Base-by-base conservation (phyloP, 2,329 filamentous ascomycete genomes). In the Graphium sp. region DNA sequence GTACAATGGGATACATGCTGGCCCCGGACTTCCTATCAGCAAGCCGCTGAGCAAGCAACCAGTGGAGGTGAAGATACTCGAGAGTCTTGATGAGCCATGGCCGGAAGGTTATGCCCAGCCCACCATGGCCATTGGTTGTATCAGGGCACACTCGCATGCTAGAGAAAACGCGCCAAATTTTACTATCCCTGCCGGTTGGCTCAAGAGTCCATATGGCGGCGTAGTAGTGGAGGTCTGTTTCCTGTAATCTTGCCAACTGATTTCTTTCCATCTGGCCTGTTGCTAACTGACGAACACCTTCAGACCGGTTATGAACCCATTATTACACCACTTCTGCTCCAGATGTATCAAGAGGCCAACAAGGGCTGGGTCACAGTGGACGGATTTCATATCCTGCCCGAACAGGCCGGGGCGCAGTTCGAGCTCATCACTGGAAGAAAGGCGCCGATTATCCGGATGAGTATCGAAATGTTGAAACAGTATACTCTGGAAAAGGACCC, bases 341-440 rank as follows among this genome's bases (percentile, higher is more conserved):
- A 85, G 40, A 70, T 80, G 31, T 62, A 72, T 12, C 52, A 57
- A 29, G 50, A 68, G 45, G 57, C 68, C 13, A 54, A 69, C 31
- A 55, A 62, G 37, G 62, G 78, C 22, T 85, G 78, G 78, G 73
- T 83, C 0, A 61, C 78, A 12, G 68, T 84, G 48, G 76, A 84
- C 41, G 79, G 79, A 0, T 53, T 85, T 9, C 78, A 85, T 39
- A 60, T 84, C 26, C 49, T 87, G 10, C 76, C 76, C 1, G 80
- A 85, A 45, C 79, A 85, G 44, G 80, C 75, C 0, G 80, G 80
- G 48, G 78, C 79, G 2, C 79, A 85, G 41, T 87, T 85, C 42
- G 80, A 87, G 48, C 50, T 85, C 3, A 82, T 85, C 45, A 84
- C 79, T 0, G 79, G 78, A 1, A 60, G 47, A 6, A 35, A 47